phyloP scores from a whole-genome alignment of 352 stramenopile species.

The Phytopythium kandeliae region DNA sequence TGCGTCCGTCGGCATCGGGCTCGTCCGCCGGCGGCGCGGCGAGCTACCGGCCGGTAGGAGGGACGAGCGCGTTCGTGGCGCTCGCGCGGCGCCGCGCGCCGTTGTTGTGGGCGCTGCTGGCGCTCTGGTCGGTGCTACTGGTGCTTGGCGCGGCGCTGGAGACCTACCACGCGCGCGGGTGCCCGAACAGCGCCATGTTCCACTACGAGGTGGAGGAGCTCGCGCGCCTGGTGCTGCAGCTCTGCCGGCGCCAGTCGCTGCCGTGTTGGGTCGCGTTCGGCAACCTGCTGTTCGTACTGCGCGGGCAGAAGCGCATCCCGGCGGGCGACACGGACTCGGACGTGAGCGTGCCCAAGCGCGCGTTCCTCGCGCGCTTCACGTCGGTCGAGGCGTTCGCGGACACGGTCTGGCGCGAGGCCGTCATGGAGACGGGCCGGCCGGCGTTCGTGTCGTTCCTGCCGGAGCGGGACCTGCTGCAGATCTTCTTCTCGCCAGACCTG shows the following conservation, averaged over 20 bases:
- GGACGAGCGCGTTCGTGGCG: neutral
- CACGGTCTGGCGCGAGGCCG: slow-evolving; percentile 33
- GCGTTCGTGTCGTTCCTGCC: slow-evolving; percentile 47
- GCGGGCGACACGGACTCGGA: slow-evolving; percentile 77
- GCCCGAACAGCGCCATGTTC: slow-evolving; percentile 62
- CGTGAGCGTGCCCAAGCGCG: slow-evolving; percentile 55
- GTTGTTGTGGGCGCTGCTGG: slow-evolving; percentile 39
- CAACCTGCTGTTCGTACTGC: slow-evolving; percentile 72
- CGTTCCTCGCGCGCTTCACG: slow-evolving; percentile 42
- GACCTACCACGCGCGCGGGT: slow-evolving; percentile 51
- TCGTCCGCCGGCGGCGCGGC: neutral
- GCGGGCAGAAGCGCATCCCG: slow-evolving; percentile 50
- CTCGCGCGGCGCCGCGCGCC: slow-evolving; percentile 15
- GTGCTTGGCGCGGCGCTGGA: slow-evolving; percentile 48
- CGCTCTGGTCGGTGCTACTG: slow-evolving; percentile 18
- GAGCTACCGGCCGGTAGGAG: slow-evolving; percentile 12
- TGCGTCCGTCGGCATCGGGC: slow-evolving; percentile 25
- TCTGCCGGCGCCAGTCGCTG: slow-evolving; percentile 40
- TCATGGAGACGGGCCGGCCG: slow-evolving; percentile 33
- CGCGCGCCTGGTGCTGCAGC: slow-evolving; percentile 54
- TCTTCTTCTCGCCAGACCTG: slow-evolving; percentile 45
- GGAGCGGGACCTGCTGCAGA: slow-evolving; percentile 60
- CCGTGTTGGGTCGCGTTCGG: slow-evolving; percentile 72
- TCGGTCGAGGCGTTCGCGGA: slow-evolving; percentile 53
- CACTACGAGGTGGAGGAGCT: slow-evolving; percentile 65